A percentile compares a stretch with the other conserved stretches of the same genome.
phyloP scores from a whole-genome alignment of 2,329 filamentous ascomycete species.

The Chaetomiaceae sp. region DNA sequence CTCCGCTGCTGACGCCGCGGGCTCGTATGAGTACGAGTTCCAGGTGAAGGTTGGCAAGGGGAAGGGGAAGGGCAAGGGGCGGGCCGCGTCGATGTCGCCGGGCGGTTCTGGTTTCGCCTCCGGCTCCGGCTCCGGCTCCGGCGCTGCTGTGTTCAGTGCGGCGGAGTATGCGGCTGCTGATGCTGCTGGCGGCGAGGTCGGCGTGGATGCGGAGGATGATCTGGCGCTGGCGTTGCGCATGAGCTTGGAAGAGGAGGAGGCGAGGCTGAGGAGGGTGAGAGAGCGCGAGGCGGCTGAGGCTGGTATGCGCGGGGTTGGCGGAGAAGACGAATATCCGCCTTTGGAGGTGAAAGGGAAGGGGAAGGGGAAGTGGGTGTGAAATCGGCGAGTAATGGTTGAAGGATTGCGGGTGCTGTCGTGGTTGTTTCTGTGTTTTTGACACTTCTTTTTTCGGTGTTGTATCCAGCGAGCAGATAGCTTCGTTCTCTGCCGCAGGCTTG shows the following conservation, averaged over 20 bases:
- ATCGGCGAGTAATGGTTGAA: not conserved
- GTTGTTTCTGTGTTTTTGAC: no score
- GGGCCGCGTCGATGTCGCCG: constrained; percentile 28
- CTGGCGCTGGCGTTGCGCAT: constrained; percentile 54
- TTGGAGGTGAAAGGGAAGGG: constrained; percentile 34
- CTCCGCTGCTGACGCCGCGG: no score
- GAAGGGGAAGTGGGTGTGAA: constrained; percentile 23
- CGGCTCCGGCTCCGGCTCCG: no score
- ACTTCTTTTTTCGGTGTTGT: no score
- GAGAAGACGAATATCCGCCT: constrained; percentile 27
- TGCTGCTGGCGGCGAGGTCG: constrained; percentile 11
- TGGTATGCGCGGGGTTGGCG: constrained; percentile 11
- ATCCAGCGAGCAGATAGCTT: no score
- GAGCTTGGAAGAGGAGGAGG: constrained; percentile 51
- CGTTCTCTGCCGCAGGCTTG: no score
- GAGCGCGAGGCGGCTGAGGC: constrained; percentile 15
- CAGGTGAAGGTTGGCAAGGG: constrained; percentile 45
- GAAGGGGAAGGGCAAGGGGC: constrained; percentile 35
- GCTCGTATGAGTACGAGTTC: constrained; percentile 40
- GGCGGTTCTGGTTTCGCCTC: not conserved
- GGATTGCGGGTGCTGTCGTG: no score
- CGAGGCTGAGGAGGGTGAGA: constrained; percentile 23
- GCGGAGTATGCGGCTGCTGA: not conserved
- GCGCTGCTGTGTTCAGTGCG: not conserved
- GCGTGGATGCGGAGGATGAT: constrained; percentile 43